Base-by-base conservation (phyloP, 768 basidiomycete genomes). In the Dioszegia crocea region DNA sequence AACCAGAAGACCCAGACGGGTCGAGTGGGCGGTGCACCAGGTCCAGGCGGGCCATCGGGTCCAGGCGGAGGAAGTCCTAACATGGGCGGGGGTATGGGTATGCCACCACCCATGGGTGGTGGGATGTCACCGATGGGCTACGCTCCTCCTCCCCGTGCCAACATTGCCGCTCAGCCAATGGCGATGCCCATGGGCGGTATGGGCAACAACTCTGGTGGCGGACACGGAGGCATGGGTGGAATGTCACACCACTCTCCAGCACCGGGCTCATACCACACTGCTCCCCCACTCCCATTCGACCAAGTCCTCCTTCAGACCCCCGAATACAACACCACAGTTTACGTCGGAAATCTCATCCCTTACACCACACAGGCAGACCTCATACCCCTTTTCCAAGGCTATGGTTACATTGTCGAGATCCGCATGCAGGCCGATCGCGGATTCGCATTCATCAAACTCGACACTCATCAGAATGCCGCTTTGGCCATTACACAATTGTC, bases 381-480 rank as follows among this genome's bases (percentile, higher is more conserved):
- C 59, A 92, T 97, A 71, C 94, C 94, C 12, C 81, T 98, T 60
- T 98, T 98, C 85, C 75, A 76, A 56, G 91, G 91, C 56, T 98
- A 96, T 77, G 94, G 94, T 51, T 98, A 98, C 78, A 86, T 98
- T 46, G 92, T 91, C 65, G 96, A 99, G 80, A 93, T 98, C 78
- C 88, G 96, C 60, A 94, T 99, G 91, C 96, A 98, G 78, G 86
- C 96, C 61, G 94, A 98, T 81, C 88, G 94, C 63, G 94, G 94
- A 44, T 99, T 98, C 77, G 94, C 96, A 1, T 98, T 98, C 74
- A 92, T 99, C 76, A 98, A 98, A 80, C 84, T 98, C 57, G 96
- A 99, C 79, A 91, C 91, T 51, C 94, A 98, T 77, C 92, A 98
- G 76, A 92, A 97, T 76, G 94, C 94, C 55, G 94, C 96, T 8